Evolutionary conservation across 768 basidiomycete genomes (phyloP).

Genomic region (Tubosaeta sp.): DNA sequence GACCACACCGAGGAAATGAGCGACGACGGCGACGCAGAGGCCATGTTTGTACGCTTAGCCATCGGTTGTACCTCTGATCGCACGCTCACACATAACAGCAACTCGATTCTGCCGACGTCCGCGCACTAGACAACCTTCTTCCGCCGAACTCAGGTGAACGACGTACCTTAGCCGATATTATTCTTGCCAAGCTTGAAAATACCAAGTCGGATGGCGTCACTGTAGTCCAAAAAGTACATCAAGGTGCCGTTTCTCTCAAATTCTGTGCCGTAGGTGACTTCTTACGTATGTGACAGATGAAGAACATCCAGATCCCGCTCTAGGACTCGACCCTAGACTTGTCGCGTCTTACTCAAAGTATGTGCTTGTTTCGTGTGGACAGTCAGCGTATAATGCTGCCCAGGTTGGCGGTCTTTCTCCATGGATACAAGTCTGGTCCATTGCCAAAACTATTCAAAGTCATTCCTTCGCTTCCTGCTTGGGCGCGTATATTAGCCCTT

Average conservation of each 20-base stretch:
- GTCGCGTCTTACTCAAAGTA: constrained; percentile 93
- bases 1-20: constrained; percentile 22
- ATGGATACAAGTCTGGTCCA: constrained; percentile 88
- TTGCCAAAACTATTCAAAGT: constrained; percentile 98
- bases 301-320: constrained; percentile 70
- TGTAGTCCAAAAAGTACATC: constrained; percentile 56
- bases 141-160: constrained; percentile 73
- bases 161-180: constrained; percentile 92
- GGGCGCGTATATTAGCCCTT: constrained; percentile 93
- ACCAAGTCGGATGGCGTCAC: constrained; percentile 51
- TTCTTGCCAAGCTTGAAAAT: constrained; percentile 86
- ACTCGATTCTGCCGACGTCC: constrained; percentile 87
- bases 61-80: constrained; percentile 1
- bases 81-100: constrained; percentile 43
- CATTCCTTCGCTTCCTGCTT: constrained; percentile 90
- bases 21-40: constrained; percentile 44
- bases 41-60: constrained; percentile 49
- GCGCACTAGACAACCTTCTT: constrained; percentile 76
- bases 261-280: background rate
- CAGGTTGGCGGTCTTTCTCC: constrained; percentile 83
- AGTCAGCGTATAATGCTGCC: constrained; percentile 4
- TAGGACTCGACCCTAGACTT: constrained; percentile 87
- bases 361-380: constrained; percentile 26
- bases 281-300: constrained; percentile 33
- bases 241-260: constrained; percentile 36